A percentile compares a stretch with the other conserved stretches of the same genome.
Conservation (phyloP, 2,329 filamentous ascomycete genomes). For the Akanthomyces dipterigenus region DNA sequence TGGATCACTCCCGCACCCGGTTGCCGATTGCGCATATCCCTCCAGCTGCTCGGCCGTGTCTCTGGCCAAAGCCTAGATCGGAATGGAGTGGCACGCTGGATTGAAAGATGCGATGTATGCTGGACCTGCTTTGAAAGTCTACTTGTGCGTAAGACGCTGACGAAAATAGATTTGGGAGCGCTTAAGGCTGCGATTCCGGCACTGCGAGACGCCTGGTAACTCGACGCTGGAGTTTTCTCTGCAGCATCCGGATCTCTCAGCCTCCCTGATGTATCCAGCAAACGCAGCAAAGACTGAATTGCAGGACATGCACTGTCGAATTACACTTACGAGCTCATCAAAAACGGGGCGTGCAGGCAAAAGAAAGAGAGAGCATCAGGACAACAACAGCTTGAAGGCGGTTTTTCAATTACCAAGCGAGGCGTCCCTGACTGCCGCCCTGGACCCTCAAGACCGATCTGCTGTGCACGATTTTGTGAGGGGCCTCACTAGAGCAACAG, state of each 20-base stretch:
- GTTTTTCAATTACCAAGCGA: background rate
- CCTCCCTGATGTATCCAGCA: conserved; percentile 23
- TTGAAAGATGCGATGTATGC: conserved; percentile 24
- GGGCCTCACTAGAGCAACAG: background rate
- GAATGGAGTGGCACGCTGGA: conserved; percentile 15
- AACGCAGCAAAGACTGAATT: conserved; percentile 22
- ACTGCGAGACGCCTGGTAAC: conserved; percentile 11
- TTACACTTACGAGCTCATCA: conserved; percentile 18
- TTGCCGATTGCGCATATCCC: conserved; percentile 23
- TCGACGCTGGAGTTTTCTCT: conserved; percentile 26
- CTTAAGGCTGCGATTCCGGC: conserved; percentile 23
- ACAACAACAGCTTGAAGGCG: background rate
- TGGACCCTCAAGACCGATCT: background rate
- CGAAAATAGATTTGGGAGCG: conserved; percentile 25
- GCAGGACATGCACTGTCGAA: conserved; percentile 19
- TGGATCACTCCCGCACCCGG: conserved; percentile 27
- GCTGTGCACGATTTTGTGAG: background rate
- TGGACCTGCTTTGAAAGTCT: background rate
- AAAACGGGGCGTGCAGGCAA: background rate
- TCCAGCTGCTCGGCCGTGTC: conserved; percentile 15
- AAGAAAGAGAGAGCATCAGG: background rate
- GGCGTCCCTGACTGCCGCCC: background rate
- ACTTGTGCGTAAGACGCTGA: too few relatives aligned
- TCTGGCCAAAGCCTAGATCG: conserved; percentile 15
- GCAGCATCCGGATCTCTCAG: conserved; percentile 29